phyloP scores from a whole-genome alignment of 169 alveolate genomes.

The Plasmodium reichenowi region DNA sequence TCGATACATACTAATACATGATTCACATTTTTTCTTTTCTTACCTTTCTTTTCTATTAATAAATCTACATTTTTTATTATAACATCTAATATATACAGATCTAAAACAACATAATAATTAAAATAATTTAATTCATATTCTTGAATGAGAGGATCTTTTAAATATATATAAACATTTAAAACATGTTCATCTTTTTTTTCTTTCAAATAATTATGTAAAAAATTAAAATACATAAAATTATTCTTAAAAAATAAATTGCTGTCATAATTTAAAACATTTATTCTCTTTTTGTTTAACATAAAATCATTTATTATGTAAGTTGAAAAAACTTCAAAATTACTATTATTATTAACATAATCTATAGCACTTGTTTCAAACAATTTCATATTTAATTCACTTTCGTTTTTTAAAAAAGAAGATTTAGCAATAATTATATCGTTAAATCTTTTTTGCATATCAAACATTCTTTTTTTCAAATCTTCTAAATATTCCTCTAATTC shows the following conservation, averaged over 20 bases:
- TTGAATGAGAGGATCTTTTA: conserved; percentile 42
- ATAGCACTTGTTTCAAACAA: conserved; percentile 7
- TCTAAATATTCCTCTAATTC: conserved; percentile 34
- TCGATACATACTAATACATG: conserved; percentile 44
- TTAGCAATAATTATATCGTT: conserved; percentile 26
- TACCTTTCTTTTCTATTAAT: not conserved
- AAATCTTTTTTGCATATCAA: conserved; percentile 19
- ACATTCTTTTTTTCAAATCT: conserved; percentile 11
- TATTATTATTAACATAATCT: conserved; percentile 23
- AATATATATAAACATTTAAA: conserved; percentile 50
- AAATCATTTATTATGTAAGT: conserved; percentile 62
- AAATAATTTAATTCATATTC: conserved; percentile 31
- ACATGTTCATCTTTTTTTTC: conserved; percentile 5
- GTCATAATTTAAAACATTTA: conserved; percentile 51
- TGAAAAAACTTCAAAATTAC: conserved; percentile 45
- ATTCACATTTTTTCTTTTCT: not conserved
- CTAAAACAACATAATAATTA: conserved; percentile 47
- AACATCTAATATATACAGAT: conserved; percentile 27
- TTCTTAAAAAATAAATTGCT: conserved; percentile 46
- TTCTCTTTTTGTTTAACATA: conserved; percentile 45
- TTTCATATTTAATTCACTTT: conserved; percentile 12
- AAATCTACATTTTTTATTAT: conserved; percentile 47
- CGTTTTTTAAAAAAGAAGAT: conserved; percentile 7
- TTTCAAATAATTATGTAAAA: conserved; percentile 34
- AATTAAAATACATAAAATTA: conserved; percentile 46